Base-by-base conservation (phyloP, 192 early-diverging fungal genomes). In the Coemansia javaensis region DNA sequence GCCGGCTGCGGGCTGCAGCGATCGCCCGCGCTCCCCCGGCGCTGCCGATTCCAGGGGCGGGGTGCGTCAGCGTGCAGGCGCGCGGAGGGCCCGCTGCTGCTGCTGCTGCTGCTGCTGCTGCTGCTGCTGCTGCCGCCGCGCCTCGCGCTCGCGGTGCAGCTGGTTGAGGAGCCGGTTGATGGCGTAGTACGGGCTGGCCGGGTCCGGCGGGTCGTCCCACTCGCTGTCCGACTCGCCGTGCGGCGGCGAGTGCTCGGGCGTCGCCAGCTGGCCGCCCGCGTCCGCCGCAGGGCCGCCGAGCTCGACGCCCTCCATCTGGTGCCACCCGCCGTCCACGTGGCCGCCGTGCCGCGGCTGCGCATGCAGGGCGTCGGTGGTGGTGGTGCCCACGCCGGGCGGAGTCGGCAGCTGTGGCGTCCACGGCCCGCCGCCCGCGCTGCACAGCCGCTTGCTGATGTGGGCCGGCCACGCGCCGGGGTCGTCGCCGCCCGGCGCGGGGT, bases 101-200 rank as follows among this genome's bases (percentile, higher is more conserved):
- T n/a, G 23, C 40, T 27, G 25, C 25, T 27, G 25, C 25, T 27
- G 25, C 25, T 27, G 25, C 4, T 27, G 25, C 0, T 2, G 9
- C 8, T 11, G 11, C 17, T 28, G 20, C 40, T 22, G 32, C 20
- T 50, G 20, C n/a, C 11, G 16, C 40, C 36, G 35, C 25, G 34
- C 47, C 44, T 61, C 39, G 35, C 68, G 61, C 36, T 72, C 68
- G 31, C 28, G 61, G 18, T 72, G 68, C 31, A 72, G 57, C 51
- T 48, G 56, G 23, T 60, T 56, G n/a, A 72, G 53, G 33, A 72
- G 52, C 33, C 44, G 34, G 49, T 64, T 72, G 22, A 72, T 72
- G 10, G 50, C 30, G 44, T 72, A 72, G 48, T 72, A 72, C 35
- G 64, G 55, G 48, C 61, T 64, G 23, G 33, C 23, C 1, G 68